These are phyloP conservation scores for Salix koriyanagi DNA, from an alignment of 345 rosid species.

Conservation along the genomic window DNA sequence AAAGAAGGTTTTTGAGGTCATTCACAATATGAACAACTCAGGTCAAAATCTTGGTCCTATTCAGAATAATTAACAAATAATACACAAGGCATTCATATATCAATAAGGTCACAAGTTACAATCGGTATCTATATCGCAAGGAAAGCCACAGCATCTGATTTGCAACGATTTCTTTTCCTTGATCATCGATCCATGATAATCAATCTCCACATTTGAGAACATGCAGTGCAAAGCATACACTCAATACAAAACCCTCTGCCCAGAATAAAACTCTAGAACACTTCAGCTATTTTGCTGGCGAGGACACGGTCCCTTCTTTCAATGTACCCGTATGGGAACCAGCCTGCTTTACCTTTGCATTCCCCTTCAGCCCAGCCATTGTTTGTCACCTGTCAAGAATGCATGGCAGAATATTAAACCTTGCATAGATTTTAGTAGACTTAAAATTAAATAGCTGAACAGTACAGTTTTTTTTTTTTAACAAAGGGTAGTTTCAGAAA, in stretches of 20 bases:
- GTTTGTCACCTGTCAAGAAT: slow-evolving; percentile 56
- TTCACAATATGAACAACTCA: slow-evolving; percentile 6
- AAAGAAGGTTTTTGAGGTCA: neutral
- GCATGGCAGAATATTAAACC: slow-evolving; percentile 1
- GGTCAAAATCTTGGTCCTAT: slow-evolving; percentile 7
- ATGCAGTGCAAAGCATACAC: slow-evolving; percentile 10
- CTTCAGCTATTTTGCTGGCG: slow-evolving; percentile 83
- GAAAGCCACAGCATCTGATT: slow-evolving; percentile 1
- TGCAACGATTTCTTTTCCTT: neutral
- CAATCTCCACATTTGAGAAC: slow-evolving; percentile 16
- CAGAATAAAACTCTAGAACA: slow-evolving; percentile 43
- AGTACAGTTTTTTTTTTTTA: neutral
- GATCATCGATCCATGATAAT: slow-evolving; percentile 10
- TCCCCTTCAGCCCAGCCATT: slow-evolving; percentile 98
- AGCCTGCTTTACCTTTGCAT: slow-evolving; percentile 90
- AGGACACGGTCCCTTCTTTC: slow-evolving; percentile 88
- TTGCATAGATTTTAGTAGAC: neutral
- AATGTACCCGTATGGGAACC: slow-evolving; percentile 79
- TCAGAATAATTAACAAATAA: slow-evolving; percentile 6
- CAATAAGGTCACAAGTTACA: neutral
- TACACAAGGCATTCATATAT: slow-evolving; percentile 22
- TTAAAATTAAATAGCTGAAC: neutral
- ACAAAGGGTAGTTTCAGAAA: slow-evolving; percentile 1
- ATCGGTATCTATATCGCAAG: slow-evolving; percentile 30
- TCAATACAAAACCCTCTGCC: slow-evolving; percentile 20